Conservation (phyloP, 257 asterid species). For the Fraxinus pennsylvanica region DNA sequence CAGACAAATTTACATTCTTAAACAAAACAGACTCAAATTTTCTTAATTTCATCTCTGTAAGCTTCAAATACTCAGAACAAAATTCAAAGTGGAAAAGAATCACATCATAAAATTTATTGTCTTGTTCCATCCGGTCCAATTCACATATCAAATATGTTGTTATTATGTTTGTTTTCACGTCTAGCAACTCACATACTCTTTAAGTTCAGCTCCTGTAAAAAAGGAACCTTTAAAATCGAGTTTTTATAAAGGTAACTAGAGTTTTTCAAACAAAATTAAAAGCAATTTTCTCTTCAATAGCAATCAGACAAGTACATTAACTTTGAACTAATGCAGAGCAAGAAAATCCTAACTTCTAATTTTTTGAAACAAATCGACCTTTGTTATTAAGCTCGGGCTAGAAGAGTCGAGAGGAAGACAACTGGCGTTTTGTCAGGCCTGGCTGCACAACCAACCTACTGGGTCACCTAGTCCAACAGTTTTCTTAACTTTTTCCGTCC, state of each 20-base stretch:
- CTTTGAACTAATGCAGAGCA: too few species aligned
- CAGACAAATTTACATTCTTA: slow-evolving; percentile 15
- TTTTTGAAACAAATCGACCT: too few species aligned
- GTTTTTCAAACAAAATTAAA: neutral
- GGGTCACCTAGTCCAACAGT: neutral
- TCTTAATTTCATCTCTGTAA: slow-evolving; percentile 7
- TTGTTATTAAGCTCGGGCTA: neutral
- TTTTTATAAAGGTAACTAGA: neutral
- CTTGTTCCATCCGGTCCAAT: neutral
- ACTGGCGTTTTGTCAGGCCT: neutral
- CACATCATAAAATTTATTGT: too few species aligned
- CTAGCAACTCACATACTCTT: neutral
- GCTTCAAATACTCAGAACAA: neutral
- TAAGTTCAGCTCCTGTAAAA: neutral
- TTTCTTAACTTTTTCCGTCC: neutral
- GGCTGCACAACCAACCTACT: neutral
- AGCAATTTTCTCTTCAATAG: too few species aligned
- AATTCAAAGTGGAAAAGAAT: too few species aligned
- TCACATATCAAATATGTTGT: neutral
- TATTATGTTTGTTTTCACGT: neutral
- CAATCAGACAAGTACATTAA: too few species aligned
- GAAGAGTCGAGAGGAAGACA: too few species aligned
- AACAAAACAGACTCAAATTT: slow-evolving; percentile 26
- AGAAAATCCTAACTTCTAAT: too few species aligned
- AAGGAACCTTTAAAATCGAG: too few species aligned